Percentiles rank a stretch among this genome's conserved stretches.
Conservation (phyloP, 148 eudicot genomes). For the Persicaria maculosa region DNA sequence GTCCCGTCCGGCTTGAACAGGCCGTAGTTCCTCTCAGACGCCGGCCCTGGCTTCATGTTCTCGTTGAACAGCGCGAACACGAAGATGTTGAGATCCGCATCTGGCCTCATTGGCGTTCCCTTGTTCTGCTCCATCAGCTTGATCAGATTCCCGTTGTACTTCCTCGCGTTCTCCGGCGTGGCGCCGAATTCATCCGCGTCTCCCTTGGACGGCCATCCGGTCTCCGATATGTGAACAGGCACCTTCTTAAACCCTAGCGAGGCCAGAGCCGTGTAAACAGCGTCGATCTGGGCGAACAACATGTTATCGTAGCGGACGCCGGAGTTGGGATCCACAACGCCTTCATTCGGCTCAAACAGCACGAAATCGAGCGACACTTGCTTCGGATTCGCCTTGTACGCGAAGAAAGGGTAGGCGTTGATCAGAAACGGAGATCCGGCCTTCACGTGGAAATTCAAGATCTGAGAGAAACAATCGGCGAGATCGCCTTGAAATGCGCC, state of each 20-base stretch:
- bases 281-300: constrained; percentile 20
- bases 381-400: constrained; percentile 15
- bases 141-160: constrained; percentile 17
- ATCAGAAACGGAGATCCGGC: constrained; percentile 18
- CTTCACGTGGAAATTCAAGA: constrained; percentile 11
- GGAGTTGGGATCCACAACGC: constrained; percentile 12
- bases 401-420: constrained; percentile 20
- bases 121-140: constrained; percentile 21
- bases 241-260: constrained; percentile 12
- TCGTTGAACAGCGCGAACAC: constrained; percentile 19
- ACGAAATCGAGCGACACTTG: constrained; percentile 11
- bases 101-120: constrained; percentile 16
- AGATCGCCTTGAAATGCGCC: constrained; percentile 10
- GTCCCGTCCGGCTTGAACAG: constrained; percentile 21
- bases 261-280: constrained; percentile 13
- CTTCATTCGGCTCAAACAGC: constrained; percentile 16
- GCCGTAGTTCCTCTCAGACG: constrained; percentile 19
- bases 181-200: constrained; percentile 18
- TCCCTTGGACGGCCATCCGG: constrained; percentile 22
- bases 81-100: constrained; percentile 9
- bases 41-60: constrained; percentile 18
- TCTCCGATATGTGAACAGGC: constrained; percentile 14
- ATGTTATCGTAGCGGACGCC: constrained; percentile 17
- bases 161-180: constrained; percentile 18
- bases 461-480: background rate